Evolutionary conservation across 1,284 basidiomycete genomes (phyloP), one percentile per base, ranked within the genome.

Genomic region (Ustilago loliicola): DNA sequence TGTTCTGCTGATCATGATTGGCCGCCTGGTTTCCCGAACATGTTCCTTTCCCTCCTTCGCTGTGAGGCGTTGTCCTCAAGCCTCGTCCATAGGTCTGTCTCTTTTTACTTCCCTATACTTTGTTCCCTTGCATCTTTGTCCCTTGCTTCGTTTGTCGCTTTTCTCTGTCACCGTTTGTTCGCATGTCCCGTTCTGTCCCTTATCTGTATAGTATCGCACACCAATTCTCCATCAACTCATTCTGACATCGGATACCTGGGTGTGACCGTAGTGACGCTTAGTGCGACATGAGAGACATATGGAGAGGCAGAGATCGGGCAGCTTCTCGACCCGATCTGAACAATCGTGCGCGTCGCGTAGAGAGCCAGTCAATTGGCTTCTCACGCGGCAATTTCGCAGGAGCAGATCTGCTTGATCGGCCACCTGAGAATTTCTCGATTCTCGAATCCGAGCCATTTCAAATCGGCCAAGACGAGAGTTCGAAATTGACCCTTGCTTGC

Each of bases 1-100:
- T 79, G 65, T 52, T 79, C 2, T 71, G 72, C 61, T 79, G 50
- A 66, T 47, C 29, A 8, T 23, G 52, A 47, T 52, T 11, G 4
- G 23, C 53, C n/a, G 30, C 25, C 36, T 29, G 25, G n/a, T 27
- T 32, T 55, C 11, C 52, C 32, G 27, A 17, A 54, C 30, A 9
- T 11, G n/a, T 54, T 21, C 52, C 19, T 21, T 19, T 40, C 13
- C 11, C 6, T 19, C 11, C 11, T 15, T 6, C 6, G 17, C 15
- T 13, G 17, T 40, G 15, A 13, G 38, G 15, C 17, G 11, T 17
- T 40, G 38, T 36, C 34, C 34, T 36, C 42, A 40, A 23, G 45
- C 45, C 58, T 27, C 19, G 15, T 21, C 23, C 34, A 27, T 5
- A 36, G 9, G 58, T 50, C 15, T 29, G 8, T 45, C 23, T 50